Percentiles rank a stretch among this genome's conserved stretches.
phyloP scores from a whole-genome alignment of 2,329 filamentous ascomycete species.

The Ceratocystis destructans region DNA sequence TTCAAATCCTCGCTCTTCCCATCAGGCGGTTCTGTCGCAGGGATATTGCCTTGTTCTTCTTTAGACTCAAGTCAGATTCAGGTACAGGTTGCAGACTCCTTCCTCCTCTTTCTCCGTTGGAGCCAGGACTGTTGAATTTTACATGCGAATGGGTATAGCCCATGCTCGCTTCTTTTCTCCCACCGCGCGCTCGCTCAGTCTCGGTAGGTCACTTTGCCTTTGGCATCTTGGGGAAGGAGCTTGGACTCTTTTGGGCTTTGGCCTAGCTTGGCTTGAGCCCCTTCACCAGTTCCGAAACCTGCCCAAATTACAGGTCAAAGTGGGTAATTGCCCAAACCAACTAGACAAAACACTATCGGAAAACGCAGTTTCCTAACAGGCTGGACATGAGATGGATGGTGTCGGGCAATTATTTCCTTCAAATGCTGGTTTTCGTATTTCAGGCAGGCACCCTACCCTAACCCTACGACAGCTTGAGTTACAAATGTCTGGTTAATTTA shows the following conservation, averaged over 20 bases:
- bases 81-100: neutral
- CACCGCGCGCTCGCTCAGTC: neutral
- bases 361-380: neutral
- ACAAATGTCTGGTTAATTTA: neutral
- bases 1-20: neutral
- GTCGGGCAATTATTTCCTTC: neutral
- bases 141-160: neutral
- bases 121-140: neutral
- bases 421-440: neutral
- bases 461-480: neutral
- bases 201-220: neutral
- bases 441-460: neutral
- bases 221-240: neutral
- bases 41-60: conserved; percentile 5
- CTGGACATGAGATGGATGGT: conserved; percentile 2
- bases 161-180: neutral
- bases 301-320: conserved; percentile 5
- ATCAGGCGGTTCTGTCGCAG: neutral
- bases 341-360: neutral
- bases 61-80: conserved; percentile 8
- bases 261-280: conserved; percentile 1
- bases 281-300: conserved; percentile 7
- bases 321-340: conserved; percentile 6
- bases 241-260: conserved; percentile 6
- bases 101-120: neutral